These are phyloP conservation scores for Leucocoprinus birnbaumii DNA, from an alignment of 768 basidiomycete genomes.

Conservation along the genomic window DNA sequence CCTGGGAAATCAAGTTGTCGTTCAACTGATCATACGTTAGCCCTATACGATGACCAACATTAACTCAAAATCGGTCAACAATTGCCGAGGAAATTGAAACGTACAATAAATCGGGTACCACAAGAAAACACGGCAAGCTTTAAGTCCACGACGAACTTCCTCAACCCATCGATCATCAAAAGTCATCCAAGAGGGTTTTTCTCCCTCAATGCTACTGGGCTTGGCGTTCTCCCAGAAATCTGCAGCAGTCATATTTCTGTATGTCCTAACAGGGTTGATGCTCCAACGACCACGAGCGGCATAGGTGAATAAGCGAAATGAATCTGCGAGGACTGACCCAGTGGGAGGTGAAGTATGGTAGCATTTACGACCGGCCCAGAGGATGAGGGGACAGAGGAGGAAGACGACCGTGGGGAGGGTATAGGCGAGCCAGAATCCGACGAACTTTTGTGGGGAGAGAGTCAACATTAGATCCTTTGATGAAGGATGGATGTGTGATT, in stretches of 20 bases:
- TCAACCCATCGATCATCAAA: constrained; percentile 81
- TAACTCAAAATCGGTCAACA: no score
- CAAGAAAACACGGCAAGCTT: constrained; percentile 61
- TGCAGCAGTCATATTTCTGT: constrained; percentile 44
- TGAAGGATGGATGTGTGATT: no score
- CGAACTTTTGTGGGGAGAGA: constrained; percentile 37
- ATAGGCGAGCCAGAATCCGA: constrained; percentile 67
- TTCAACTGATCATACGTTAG: constrained; percentile 76
- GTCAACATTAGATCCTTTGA: no score
- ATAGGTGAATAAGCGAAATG: constrained; percentile 42
- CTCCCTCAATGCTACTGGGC: constrained; percentile 49
- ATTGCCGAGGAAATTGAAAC: no score
- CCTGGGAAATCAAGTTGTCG: constrained; percentile 77
- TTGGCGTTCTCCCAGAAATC: constrained; percentile 77
- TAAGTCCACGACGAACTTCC: constrained; percentile 68
- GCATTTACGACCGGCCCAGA: constrained; percentile 49
- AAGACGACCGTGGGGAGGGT: constrained; percentile 62
- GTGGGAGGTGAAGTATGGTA: constrained; percentile 58
- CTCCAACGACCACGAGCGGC: constrained; percentile 53
- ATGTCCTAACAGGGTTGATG: constrained; percentile 46
- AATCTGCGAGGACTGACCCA: constrained; percentile 56
- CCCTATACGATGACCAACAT: no score
- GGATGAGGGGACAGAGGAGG: constrained; percentile 57
- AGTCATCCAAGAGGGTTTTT: constrained; percentile 64
- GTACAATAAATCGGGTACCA: constrained; percentile 74